Evolutionary conservation across 148 eudicot genomes (phyloP).

Genomic region (Limonium bicolor): DNA sequence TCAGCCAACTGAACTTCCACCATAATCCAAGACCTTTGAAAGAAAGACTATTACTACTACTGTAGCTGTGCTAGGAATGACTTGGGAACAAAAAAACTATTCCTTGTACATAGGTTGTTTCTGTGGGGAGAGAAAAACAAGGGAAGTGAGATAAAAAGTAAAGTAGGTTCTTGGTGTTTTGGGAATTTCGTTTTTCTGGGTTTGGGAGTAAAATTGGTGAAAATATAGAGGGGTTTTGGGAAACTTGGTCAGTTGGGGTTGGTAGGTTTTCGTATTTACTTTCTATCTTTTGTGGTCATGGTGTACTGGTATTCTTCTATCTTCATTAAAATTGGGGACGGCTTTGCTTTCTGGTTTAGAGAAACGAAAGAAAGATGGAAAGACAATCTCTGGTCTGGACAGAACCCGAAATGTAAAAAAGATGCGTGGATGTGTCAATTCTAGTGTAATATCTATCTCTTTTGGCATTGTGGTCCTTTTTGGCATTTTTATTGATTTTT

Average conservation of each 20-base stretch:
- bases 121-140: too few species aligned
- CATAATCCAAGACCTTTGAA: not conserved
- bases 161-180: slow-evolving; percentile 1
- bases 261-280: not conserved
- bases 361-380: not conserved
- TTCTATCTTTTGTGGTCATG: too few species aligned
- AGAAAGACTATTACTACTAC: too few species aligned
- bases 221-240: not conserved
- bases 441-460: not conserved
- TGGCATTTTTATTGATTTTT: not conserved
- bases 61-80: slow-evolving; percentile 6
- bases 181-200: not conserved
- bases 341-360: not conserved
- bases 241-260: too few species aligned
- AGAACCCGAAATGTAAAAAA: too few species aligned
- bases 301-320: too few species aligned
- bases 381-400: slow-evolving; percentile 1
- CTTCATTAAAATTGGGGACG: too few species aligned
- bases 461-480: not conserved
- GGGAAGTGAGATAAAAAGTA: not conserved
- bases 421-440: slow-evolving; percentile 1
- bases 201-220: slow-evolving; percentile 1
- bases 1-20: slow-evolving; percentile 19
- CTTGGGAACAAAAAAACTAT: too few species aligned
- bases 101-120: slow-evolving; percentile 6